Evolutionary conservation across 73 alveolate genomes (phyloP), one percentile per base, ranked within the genome.

Genomic region (Stentor roeselii): DNA sequence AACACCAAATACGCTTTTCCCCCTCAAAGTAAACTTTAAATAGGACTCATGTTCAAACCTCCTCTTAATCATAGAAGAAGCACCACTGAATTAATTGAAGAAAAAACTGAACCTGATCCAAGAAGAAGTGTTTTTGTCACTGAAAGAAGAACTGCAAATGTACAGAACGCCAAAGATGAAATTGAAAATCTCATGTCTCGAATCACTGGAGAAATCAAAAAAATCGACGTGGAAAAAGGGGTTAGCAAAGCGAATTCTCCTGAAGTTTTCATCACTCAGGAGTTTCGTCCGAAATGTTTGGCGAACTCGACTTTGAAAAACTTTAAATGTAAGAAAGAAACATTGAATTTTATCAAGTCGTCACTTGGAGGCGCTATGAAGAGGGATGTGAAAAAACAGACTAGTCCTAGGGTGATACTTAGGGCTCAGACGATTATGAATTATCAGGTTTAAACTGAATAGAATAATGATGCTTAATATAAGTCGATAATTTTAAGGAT

Each of bases 201-300:
- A 67, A 67, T 67, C 34, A 21, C 21, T 67, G 80, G 34, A 1
- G 80, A 67, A 67, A 67, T 67, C 14, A 67, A 34, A 34, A 21
- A 15, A 34, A 67, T 67, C 34, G 80, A 67, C 34, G 37, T 67
- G 21, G 80, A n/a, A 30, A 67, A 34, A 67, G 80, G 80, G 41
- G 37, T 67, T 14, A 27, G 42, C 37, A 67, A 67, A 67, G 80
- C 21, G 34, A n/a, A n/a, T 50, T 21, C 6, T 50, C 67, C 67
- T 50, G 67, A 50, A 11, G 67, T 11, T 50, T 50, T 50, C 21
- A 21, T 6, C 21, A 50, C 67, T 50, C 6, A 50, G 21, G 21
- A 11, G 67, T 50, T n/a, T n/a, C n/a, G n/a, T n/a, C n/a, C n/a
- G n/a, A n/a, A n/a, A n/a, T n/a, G 67, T 50, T 50, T 50, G 67